phyloP scores from a whole-genome alignment of 2,329 filamentous ascomycete genomes.

The Pezizomycotina sp. region DNA sequence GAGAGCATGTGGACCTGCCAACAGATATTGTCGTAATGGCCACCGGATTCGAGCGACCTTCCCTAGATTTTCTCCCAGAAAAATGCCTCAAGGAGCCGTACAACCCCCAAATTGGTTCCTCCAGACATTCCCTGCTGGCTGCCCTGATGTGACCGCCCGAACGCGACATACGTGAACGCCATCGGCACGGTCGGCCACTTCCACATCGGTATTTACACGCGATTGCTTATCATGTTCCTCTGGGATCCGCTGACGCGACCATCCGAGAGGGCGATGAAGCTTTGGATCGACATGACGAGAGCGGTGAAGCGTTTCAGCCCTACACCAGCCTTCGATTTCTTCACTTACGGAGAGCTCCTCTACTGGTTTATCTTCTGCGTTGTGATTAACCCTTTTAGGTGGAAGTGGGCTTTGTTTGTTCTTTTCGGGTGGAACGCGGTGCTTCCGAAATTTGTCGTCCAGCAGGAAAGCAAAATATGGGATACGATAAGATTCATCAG shows the following conservation, averaged over 20 bases:
- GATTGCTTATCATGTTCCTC: conserved; percentile 73
- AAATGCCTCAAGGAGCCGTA: conserved; percentile 60
- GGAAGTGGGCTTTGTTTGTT: conserved; percentile 80
- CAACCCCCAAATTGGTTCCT: conserved; percentile 74
- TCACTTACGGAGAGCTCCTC: conserved; percentile 68
- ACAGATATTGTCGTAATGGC: conserved; percentile 70
- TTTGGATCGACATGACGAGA: conserved; percentile 73
- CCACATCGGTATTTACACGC: conserved; percentile 79
- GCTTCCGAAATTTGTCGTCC: conserved; percentile 49
- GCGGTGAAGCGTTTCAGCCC: conserved; percentile 53
- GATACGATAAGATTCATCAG: too few species aligned
- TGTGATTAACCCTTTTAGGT: conserved; percentile 65
- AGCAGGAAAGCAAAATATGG: conserved; percentile 45
- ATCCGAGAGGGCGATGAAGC: conserved; percentile 56
- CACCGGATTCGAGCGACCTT: conserved; percentile 62
- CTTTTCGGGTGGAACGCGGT: conserved; percentile 55
- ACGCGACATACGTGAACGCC: conserved; percentile 65
- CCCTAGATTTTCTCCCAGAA: conserved; percentile 54
- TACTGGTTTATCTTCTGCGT: conserved; percentile 78
- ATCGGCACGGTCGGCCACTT: conserved; percentile 74
- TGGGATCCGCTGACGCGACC: conserved; percentile 61
- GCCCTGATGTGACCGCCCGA: conserved; percentile 64
- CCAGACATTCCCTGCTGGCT: conserved; percentile 62
- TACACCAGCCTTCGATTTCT: conserved; percentile 69
- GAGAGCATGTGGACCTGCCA: conserved; percentile 46